These are phyloP conservation scores for Cercospora canescens DNA, from an alignment of 2,329 filamentous ascomycete genomes.

Conservation along the genomic window DNA sequence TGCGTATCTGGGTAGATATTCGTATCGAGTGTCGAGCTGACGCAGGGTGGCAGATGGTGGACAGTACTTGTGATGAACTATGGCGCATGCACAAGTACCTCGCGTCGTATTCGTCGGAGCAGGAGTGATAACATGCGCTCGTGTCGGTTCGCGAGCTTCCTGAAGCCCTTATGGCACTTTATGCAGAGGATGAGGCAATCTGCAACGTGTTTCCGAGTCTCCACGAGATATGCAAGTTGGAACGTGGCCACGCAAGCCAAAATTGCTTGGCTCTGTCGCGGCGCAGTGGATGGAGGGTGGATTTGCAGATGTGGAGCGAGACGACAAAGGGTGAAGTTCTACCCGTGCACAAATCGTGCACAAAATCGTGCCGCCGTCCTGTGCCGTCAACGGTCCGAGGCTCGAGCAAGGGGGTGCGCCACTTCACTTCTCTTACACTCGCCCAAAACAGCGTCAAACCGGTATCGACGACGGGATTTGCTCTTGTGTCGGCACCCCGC, in stretches of 20 bases:
- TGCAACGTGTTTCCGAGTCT: background rate
- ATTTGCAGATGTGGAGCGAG: background rate
- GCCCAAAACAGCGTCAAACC: background rate
- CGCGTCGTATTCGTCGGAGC: too few species aligned
- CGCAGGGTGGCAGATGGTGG: background rate
- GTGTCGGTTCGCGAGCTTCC: background rate
- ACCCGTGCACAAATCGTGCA: constrained; percentile 1
- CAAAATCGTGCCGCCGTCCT: background rate
- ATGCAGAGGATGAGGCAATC: background rate
- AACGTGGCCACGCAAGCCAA: background rate
- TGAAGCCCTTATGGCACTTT: background rate
- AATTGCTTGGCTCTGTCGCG: background rate
- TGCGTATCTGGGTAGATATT: too few species aligned
- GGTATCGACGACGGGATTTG: background rate
- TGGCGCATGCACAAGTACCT: too few species aligned
- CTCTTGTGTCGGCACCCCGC: background rate
- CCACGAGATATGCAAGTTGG: background rate
- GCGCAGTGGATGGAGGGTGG: background rate
- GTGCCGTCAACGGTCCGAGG: background rate
- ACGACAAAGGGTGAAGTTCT: background rate
- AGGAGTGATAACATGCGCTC: too few species aligned
- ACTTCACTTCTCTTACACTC: background rate
- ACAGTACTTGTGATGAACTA: background rate
- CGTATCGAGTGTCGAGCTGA: too few species aligned
- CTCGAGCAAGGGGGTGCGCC: background rate